These are phyloP conservation scores for Nymphaea colorata DNA, from an alignment of 164 flowering plant genomes.

Conservation along the genomic window DNA sequence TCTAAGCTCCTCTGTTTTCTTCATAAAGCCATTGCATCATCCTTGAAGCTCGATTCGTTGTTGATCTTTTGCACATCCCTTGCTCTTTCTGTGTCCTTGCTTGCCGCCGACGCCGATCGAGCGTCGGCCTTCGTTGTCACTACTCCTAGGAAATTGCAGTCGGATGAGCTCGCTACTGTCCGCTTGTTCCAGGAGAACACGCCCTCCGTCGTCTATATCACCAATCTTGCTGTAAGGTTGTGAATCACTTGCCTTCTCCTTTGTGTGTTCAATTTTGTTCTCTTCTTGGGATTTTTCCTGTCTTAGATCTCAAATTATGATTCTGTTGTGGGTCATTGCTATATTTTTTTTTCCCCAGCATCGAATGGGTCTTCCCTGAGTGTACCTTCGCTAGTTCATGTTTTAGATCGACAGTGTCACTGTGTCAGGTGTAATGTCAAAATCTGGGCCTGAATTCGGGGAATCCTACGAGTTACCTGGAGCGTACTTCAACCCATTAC, in stretches of 20 bases:
- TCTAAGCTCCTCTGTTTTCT: neutral
- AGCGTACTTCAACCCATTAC: neutral
- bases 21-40: neutral
- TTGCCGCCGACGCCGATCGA: conserved; percentile 43
- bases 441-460: neutral
- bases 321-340: too few relatives aligned
- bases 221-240: conserved; percentile 82
- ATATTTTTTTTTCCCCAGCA: neutral
- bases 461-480: neutral
- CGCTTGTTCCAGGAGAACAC: conserved; percentile 87
- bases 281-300: neutral
- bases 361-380: neutral
- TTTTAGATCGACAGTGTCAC: neutral
- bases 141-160: conserved; percentile 62
- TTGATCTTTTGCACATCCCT: conserved; percentile 48
- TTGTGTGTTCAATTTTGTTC: neutral
- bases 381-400: neutral
- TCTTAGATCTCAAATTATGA: neutral
- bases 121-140: conserved; percentile 76
- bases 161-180: conserved; percentile 94
- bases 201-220: conserved; percentile 95
- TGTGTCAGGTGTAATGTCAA: too few relatives aligned
- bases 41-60: conserved; percentile 25
- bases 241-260: neutral
- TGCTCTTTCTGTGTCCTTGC: conserved; percentile 47